Evolutionary conservation across 1,284 basidiomycete species (phyloP).

Genomic region (Leccinum pachyderme): DNA sequence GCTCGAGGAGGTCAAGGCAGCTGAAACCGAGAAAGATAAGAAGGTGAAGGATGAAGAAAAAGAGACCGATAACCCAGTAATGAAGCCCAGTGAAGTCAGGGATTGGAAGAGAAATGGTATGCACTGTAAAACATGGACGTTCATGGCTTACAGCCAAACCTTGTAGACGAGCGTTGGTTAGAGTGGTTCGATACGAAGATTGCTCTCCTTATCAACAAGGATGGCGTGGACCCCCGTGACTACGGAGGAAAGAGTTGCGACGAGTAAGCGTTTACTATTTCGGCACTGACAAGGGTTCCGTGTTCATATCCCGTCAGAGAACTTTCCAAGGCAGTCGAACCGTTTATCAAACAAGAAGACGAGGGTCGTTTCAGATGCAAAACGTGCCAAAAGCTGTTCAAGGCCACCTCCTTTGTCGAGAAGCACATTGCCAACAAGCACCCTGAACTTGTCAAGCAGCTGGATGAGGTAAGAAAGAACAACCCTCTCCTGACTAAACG

Average conservation of each 20-base stretch:
- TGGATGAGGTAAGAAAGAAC: constrained; percentile 72
- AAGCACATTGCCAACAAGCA: constrained; percentile 94
- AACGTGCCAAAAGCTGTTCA: constrained; percentile 93
- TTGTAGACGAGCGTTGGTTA: constrained; percentile 79
- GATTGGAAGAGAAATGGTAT: constrained; percentile 72
- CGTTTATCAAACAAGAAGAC: constrained; percentile 88
- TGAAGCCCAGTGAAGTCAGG: constrained; percentile 39
- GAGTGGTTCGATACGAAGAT: constrained; percentile 85
- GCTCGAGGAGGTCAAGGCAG: constrained; percentile 54
- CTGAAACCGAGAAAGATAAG: constrained; percentile 42
- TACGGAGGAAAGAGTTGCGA: constrained; percentile 88
- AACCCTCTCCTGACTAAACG: constrained; percentile 12
- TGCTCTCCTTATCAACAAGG: constrained; percentile 71
- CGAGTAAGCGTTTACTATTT: constrained; percentile 57
- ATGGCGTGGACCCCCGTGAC: constrained; percentile 77
- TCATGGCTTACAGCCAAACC: constrained; percentile 14
- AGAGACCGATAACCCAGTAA: constrained; percentile 20
- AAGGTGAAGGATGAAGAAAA: constrained; percentile 38
- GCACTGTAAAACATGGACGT: constrained; percentile 20
- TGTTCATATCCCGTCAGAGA: constrained; percentile 52
- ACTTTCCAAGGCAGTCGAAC: constrained; percentile 72
- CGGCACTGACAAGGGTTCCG: constrained; percentile 8
- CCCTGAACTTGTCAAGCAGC: constrained; percentile 69
- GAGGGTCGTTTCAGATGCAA: constrained; percentile 95
- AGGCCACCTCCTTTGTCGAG: constrained; percentile 91